phyloP scores from a whole-genome alignment of 768 basidiomycete genomes.

The Leccinum pellstonianum region DNA sequence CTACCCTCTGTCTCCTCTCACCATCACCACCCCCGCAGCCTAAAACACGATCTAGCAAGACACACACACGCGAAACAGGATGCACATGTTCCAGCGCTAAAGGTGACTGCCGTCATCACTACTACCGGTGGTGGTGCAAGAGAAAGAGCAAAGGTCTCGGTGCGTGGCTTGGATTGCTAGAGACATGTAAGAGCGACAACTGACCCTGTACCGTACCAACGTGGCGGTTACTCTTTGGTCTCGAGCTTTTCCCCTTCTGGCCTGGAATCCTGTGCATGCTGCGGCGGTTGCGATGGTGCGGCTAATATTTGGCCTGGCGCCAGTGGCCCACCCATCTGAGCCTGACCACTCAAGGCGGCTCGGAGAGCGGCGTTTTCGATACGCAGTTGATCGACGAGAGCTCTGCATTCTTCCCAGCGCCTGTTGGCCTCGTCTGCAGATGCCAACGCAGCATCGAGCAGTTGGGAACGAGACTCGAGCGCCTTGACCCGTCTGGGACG shows the following conservation, averaged over 20 bases:
- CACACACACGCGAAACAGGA: not conserved
- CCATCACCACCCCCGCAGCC: slow-evolving; percentile 23
- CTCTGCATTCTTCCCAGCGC: slow-evolving; percentile 89
- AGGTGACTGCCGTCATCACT: slow-evolving; percentile 6
- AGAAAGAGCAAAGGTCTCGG: slow-evolving; percentile 6
- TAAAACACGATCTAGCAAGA: not conserved
- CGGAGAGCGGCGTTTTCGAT: slow-evolving; percentile 80
- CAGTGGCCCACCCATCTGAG: slow-evolving; percentile 35
- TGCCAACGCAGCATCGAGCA: slow-evolving; percentile 81
- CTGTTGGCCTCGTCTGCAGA: slow-evolving; percentile 87
- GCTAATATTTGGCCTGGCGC: slow-evolving; percentile 28
- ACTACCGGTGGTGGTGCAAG: slow-evolving; percentile 13
- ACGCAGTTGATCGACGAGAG: slow-evolving; percentile 82
- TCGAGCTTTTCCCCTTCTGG: slow-evolving; percentile 31
- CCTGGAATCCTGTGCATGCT: slow-evolving; percentile 21
- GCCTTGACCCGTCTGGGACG: slow-evolving; percentile 75
- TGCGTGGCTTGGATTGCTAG: slow-evolving; percentile 14
- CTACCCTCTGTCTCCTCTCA: slow-evolving; percentile 34
- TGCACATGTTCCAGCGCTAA: slow-evolving; percentile 2
- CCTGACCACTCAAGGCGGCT: slow-evolving; percentile 54
- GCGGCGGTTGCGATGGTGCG: slow-evolving; percentile 22
- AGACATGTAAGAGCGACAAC: not conserved
- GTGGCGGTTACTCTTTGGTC: slow-evolving; percentile 23
- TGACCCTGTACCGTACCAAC: not conserved
- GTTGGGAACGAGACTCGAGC: slow-evolving; percentile 80